Conservation (phyloP, 2,329 filamentous ascomycete species). For the Aspergillus versicolor region DNA sequence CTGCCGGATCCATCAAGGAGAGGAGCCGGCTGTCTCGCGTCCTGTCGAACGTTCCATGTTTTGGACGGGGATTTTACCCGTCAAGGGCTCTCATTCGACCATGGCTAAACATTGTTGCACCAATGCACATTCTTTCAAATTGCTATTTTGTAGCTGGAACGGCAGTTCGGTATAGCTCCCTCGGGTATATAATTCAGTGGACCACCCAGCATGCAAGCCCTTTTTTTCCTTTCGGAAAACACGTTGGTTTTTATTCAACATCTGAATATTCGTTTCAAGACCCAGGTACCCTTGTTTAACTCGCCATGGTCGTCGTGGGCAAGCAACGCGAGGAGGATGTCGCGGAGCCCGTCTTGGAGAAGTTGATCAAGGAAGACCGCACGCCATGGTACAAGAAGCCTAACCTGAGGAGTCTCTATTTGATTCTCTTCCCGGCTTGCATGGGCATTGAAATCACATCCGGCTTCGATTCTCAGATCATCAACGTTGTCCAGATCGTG, state of each 20-base stretch:
- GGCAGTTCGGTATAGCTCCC: conserved; percentile 1
- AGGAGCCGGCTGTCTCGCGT: background rate
- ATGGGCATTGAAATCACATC: conserved; percentile 64
- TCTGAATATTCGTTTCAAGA: background rate
- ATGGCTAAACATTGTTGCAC: conserved; percentile 6
- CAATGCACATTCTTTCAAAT: conserved; percentile 1
- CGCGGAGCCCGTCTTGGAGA: conserved; percentile 22
- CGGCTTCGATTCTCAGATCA: conserved; percentile 57
- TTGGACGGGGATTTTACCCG: conserved; percentile 13
- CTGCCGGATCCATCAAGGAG: conserved; percentile 10
- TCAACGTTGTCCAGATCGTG: conserved; percentile 45
- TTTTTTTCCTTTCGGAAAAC: too few relatives aligned
- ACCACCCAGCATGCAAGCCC: background rate
- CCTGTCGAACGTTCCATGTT: background rate
- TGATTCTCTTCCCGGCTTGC: conserved; percentile 59
- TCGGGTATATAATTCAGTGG: conserved; percentile 2
- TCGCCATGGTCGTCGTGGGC: conserved; percentile 20
- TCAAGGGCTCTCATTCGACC: background rate
- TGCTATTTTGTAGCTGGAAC: background rate
- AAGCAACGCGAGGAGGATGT: conserved; percentile 27
- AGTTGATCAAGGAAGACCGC: conserved; percentile 32
- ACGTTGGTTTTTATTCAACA: too few relatives aligned
- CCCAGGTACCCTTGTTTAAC: background rate
- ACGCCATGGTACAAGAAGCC: conserved; percentile 59
- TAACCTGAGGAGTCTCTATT: conserved; percentile 57